Percentiles rank a stretch among this genome's conserved stretches.
Conservation (phyloP, 192 early-diverging fungal species). For the Rhizoclosmatium globosum region DNA sequence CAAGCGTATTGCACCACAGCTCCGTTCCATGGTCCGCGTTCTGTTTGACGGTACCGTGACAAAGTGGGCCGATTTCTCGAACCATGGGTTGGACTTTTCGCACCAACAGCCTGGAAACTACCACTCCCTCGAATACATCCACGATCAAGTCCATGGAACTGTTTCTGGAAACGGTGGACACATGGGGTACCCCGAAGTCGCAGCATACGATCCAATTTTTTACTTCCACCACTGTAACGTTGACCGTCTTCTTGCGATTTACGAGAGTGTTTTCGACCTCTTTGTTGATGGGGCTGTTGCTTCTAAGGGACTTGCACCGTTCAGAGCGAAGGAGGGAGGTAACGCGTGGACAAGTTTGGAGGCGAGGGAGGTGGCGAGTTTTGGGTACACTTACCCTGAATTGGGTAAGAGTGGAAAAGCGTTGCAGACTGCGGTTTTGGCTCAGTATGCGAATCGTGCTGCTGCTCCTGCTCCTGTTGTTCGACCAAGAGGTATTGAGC, state of each 20-base stretch:
- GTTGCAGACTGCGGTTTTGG: constrained; percentile 8
- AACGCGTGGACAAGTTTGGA: background rate
- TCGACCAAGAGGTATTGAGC: background rate
- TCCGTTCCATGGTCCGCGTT: constrained; percentile 28
- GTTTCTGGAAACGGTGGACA: constrained; percentile 19
- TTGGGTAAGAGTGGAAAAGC: background rate
- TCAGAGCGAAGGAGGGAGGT: background rate
- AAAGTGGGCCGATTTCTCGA: constrained; percentile 28
- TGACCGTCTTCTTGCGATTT: constrained; percentile 24
- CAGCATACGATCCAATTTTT: constrained; percentile 27
- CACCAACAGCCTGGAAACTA: constrained; percentile 23
- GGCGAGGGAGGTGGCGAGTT: background rate
- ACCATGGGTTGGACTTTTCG: constrained; percentile 7
- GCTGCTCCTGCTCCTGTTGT: background rate
- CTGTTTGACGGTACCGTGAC: constrained; percentile 24
- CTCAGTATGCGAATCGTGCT: background rate
- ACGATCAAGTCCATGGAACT: constrained; percentile 24
- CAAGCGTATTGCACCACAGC: background rate
- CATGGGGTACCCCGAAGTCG: constrained; percentile 27
- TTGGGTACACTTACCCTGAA: constrained; percentile 16
- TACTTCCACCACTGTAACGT: constrained; percentile 36
- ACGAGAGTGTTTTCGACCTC: background rate
- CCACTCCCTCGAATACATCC: constrained; percentile 25
- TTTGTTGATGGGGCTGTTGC: background rate
- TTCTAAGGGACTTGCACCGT: constrained; percentile 2